Base-by-base conservation (phyloP, 345 rosid genomes). In the Eutrema yunnanense region DNA sequence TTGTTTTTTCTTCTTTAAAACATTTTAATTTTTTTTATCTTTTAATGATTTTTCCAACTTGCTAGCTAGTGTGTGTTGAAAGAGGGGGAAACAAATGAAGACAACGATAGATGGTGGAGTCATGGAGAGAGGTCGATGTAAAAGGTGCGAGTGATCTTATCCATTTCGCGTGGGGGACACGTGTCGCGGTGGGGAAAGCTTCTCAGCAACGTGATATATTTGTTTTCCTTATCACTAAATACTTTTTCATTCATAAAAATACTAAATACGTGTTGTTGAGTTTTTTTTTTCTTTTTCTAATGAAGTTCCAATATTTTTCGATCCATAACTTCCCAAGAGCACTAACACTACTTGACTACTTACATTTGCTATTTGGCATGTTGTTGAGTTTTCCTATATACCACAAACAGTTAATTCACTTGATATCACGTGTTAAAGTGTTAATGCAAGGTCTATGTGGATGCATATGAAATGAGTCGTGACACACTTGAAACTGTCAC, bases 131-230 rank as follows among this genome's bases (percentile, higher is more conserved):
- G 72, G 66, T 48, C 22, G 47, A 49, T 50, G 54, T 44, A 46
- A 76, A 76, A 56, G 58, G 40, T 10, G 5, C 40, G 14, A 63
- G 19, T 71, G 50, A 71, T 69, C 79, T 76, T 69, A 76, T 76
- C 79, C 71, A 62, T 69, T 33, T 69, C 64, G n/a, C 65, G n/a
- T 54, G 74, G 71, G 22, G 22, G 22, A 76, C 75, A 69, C 79
- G 79, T 76, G 79, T 69, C 75, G 29, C 3, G 12, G 4, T 9
- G 48, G 79, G 79, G 75, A 76, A 48, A 69, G 71, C 65, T 70
- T 69, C 30, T 19, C 70, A 14, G 38, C 65, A 48, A 55, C 72
- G 56, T 57, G 62, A 65, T 29, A 6, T 42, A 41, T 58, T 40
- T 69, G 43, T 38, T 19, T 54, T 75, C 16, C 41, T 75, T 70